Evolutionary conservation across 306 rosid species (phyloP).

Genomic region (Trifolium dubium): DNA sequence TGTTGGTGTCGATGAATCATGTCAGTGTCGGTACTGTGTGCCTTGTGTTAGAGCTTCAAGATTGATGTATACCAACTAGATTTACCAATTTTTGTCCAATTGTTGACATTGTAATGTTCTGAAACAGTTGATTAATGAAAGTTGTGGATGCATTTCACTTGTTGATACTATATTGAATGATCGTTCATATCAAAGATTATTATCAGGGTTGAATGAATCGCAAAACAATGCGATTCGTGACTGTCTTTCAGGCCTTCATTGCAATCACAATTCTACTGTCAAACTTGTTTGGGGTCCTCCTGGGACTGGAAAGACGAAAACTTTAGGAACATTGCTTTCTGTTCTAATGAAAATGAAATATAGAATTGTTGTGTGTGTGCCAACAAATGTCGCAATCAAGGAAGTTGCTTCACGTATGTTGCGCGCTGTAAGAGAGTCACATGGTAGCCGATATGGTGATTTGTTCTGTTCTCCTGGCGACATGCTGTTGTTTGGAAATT

Average conservation of each 20-base stretch:
- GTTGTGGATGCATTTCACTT: background rate
- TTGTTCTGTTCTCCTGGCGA: background rate
- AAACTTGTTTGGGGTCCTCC: constrained; percentile 88
- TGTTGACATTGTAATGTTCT: background rate
- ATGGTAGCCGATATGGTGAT: background rate
- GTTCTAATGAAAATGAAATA: constrained; percentile 46
- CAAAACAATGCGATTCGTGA: constrained; percentile 55
- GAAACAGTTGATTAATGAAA: background rate
- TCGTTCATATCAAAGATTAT: background rate
- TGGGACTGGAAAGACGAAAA: constrained; percentile 78
- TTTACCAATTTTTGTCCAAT: background rate
- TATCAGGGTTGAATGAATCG: constrained; percentile 50
- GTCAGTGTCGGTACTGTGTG: too few species aligned
- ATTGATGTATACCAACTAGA: background rate
- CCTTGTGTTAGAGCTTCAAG: too few species aligned
- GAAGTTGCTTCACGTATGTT: constrained; percentile 7
- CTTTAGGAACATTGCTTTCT: constrained; percentile 50
- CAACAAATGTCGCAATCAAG: constrained; percentile 25
- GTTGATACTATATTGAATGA: constrained; percentile 4
- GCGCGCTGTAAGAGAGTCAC: background rate
- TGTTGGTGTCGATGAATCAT: too few species aligned
- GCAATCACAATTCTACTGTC: constrained; percentile 36
- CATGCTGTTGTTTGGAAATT: constrained; percentile 7
- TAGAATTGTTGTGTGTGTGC: constrained; percentile 64
- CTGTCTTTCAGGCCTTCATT: constrained; percentile 46